These are phyloP conservation scores for Schrenkiella parvula DNA, from an alignment of 345 rosid species.

Conservation along the genomic window DNA sequence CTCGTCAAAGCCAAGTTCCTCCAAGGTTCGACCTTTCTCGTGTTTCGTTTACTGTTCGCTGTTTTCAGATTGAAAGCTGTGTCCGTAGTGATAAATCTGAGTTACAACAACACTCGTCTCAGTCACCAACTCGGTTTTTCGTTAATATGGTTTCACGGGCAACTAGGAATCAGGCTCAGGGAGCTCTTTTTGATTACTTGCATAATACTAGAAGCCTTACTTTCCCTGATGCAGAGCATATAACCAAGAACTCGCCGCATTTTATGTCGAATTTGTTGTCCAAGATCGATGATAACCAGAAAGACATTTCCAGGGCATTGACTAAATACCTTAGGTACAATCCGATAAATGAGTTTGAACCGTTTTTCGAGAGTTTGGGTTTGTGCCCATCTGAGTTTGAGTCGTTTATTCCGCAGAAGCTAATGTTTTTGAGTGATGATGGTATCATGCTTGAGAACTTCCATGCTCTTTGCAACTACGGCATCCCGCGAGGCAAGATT, in stretches of 20 bases:
- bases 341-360: slow-evolving; percentile 85
- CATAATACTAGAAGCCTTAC: slow-evolving; percentile 56
- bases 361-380: slow-evolving; percentile 86
- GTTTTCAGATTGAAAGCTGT: slow-evolving; percentile 31
- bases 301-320: slow-evolving; percentile 46
- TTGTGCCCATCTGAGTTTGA: slow-evolving; percentile 45
- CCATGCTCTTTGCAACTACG: slow-evolving; percentile 54
- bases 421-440: slow-evolving; percentile 60
- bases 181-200: slow-evolving; percentile 71
- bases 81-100: slow-evolving; percentile 20
- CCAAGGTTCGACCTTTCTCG: slow-evolving; percentile 34
- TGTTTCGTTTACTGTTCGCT: slow-evolving; percentile 28
- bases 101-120: slow-evolving; percentile 24
- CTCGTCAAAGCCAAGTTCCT: slow-evolving; percentile 19
- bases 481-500: slow-evolving; percentile 65
- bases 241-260: slow-evolving; percentile 69
- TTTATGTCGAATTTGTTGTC: slow-evolving; percentile 50
- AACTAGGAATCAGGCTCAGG: slow-evolving; percentile 50
- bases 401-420: slow-evolving; percentile 43
- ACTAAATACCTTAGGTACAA: slow-evolving; percentile 58
- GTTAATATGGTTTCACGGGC: slow-evolving; percentile 38
- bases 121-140: slow-evolving; percentile 20
- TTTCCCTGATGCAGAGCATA: slow-evolving; percentile 72
- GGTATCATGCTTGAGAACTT: slow-evolving; percentile 58
- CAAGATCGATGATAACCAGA: slow-evolving; percentile 44